A percentile compares a stretch with the other conserved stretches of the same genome.
These are phyloP conservation scores for Nicotiana paniculata DNA, from an alignment of 257 asterid species.

Conservation along the genomic window DNA sequence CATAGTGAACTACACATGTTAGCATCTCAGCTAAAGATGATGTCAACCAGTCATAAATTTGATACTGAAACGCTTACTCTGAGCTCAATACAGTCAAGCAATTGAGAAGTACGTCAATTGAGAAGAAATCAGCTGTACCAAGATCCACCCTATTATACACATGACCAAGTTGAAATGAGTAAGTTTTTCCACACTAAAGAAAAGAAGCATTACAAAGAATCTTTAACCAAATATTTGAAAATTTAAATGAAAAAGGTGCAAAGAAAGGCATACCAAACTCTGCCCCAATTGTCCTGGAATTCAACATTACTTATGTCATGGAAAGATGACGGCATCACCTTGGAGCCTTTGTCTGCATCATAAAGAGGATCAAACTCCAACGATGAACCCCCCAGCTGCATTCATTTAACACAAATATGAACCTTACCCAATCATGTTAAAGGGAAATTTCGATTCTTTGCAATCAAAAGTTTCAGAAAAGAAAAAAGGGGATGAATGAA, in stretches of 20 bases:
- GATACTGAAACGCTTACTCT: constrained; percentile 48
- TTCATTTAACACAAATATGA: constrained; percentile 2
- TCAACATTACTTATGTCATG: constrained; percentile 86
- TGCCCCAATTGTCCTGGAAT: constrained; percentile 95
- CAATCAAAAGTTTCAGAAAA: background rate
- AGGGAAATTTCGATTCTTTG: background rate
- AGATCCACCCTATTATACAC: constrained; percentile 79
- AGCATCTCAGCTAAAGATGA: background rate
- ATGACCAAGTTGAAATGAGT: background rate
- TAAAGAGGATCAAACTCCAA: constrained; percentile 79
- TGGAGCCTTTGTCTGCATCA: constrained; percentile 73
- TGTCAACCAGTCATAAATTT: background rate
- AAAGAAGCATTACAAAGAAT: background rate
- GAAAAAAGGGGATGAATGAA: background rate
- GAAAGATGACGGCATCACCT: constrained; percentile 88
- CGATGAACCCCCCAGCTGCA: constrained; percentile 71
- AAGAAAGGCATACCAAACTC: constrained; percentile 61
- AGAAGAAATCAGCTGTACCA: constrained; percentile 85
- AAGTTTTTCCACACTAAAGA: background rate
- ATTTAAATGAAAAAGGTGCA: background rate
- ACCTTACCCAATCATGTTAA: background rate
- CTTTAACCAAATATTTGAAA: background rate
- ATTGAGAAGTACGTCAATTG: constrained; percentile 88
- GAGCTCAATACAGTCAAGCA: constrained; percentile 93
- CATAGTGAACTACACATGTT: background rate